phyloP scores from a whole-genome alignment of 2,329 filamentous ascomycete genomes.

The Colletotrichum agaves region DNA sequence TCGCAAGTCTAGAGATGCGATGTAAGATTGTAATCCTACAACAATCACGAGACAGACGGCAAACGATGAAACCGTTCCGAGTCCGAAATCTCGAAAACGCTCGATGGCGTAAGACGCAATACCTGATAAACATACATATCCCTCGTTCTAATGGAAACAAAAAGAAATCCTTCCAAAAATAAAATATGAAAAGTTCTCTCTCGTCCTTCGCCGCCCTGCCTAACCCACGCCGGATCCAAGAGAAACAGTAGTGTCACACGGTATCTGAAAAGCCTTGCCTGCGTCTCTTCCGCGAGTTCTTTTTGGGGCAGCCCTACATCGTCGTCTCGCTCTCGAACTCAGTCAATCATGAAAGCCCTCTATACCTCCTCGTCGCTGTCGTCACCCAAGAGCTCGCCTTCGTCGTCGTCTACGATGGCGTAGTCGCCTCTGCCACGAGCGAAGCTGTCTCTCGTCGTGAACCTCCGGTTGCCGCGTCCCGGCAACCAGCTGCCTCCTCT shows the following conservation, averaged over 20 bases:
- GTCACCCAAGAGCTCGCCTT: constrained; percentile 92
- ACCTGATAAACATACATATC: constrained; percentile 10
- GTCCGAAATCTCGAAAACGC: background rate
- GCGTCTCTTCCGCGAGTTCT: background rate
- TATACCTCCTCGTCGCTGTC: constrained; percentile 89
- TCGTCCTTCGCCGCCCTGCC: background rate
- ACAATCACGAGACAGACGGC: no score
- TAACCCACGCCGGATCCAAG: constrained; percentile 21
- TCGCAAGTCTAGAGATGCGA: no score
- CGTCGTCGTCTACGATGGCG: constrained; percentile 87
- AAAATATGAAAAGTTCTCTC: constrained; percentile 3
- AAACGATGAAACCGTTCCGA: no score
- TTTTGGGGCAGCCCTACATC: background rate
- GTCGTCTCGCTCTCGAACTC: no score
- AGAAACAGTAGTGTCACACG: constrained; percentile 24
- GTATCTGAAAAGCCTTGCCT: background rate
- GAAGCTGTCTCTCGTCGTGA: constrained; percentile 90
- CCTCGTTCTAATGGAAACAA: constrained; percentile 1
- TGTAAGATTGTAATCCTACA: no score
- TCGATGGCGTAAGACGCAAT: constrained; percentile 14
- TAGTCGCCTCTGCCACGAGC: constrained; percentile 90
- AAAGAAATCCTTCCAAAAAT: no score
- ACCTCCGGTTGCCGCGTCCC: constrained; percentile 72
- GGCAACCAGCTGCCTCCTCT: constrained; percentile 62
- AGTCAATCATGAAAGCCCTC: constrained; percentile 2